Conservation (phyloP, 768 basidiomycete species). For the Leccinum variicolor region DNA sequence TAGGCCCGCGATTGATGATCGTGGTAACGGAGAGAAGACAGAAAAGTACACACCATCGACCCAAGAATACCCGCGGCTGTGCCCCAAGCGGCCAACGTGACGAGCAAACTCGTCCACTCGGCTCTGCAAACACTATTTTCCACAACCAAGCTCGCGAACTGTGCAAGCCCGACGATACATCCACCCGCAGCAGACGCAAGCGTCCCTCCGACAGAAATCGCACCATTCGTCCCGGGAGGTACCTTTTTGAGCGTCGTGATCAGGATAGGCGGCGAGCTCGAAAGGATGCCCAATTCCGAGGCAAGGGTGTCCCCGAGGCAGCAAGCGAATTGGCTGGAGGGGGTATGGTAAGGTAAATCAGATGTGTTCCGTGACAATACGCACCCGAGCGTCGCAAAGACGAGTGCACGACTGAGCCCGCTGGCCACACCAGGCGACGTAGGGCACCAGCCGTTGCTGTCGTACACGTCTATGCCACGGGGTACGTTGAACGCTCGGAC, state of each 20-base stretch:
- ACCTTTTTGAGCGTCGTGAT: slow-evolving; percentile 75
- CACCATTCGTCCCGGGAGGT: slow-evolving; percentile 92
- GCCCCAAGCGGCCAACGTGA: slow-evolving; percentile 55
- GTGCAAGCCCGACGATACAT: slow-evolving; percentile 56
- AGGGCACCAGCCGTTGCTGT: slow-evolving; percentile 58
- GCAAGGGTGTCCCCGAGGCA: slow-evolving; percentile 91
- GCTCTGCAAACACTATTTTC: slow-evolving; percentile 87
- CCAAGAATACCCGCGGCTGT: slow-evolving; percentile 69
- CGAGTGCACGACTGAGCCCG: slow-evolving; percentile 57
- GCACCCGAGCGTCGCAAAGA: slow-evolving; percentile 70
- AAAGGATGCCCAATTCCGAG: slow-evolving; percentile 89
- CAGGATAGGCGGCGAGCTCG: slow-evolving; percentile 61
- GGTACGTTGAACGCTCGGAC: slow-evolving; percentile 8
- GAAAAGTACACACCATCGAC: slow-evolving; percentile 55
- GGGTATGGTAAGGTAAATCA: not conserved
- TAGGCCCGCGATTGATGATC: slow-evolving; percentile 24
- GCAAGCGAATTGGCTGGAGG: slow-evolving; percentile 75
- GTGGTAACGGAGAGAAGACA: not conserved
- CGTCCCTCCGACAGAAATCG: slow-evolving; percentile 72
- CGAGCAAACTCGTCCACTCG: slow-evolving; percentile 63
- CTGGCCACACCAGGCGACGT: slow-evolving; percentile 39
- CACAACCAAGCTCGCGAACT: slow-evolving; percentile 49
- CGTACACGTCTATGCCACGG: slow-evolving; percentile 30
- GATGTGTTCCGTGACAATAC: not conserved
- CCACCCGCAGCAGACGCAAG: slow-evolving; percentile 75